A percentile compares a stretch with the other conserved stretches of the same genome.
Conservation (phyloP, 2,329 filamentous ascomycete species). For the Neoarthrinium moseri region DNA sequence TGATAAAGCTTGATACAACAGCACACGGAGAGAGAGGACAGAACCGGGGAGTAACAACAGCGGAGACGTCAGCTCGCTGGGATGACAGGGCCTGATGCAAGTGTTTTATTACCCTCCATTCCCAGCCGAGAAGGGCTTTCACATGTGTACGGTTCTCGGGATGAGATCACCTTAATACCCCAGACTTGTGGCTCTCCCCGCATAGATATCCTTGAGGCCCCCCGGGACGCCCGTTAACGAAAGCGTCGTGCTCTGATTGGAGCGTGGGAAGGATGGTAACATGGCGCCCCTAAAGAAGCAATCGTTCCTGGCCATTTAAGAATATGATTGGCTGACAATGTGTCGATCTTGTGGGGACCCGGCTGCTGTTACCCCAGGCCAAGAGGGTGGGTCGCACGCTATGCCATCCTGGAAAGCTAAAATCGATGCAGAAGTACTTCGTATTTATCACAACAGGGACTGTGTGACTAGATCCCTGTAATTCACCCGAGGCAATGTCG, state of each 20-base stretch:
- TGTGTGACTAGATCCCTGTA: no score
- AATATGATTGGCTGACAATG: not conserved
- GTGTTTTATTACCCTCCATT: not conserved
- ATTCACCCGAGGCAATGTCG: no score
- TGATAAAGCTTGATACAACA: not conserved
- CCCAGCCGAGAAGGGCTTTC: not conserved
- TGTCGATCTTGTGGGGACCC: not conserved
- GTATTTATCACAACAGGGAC: no score
- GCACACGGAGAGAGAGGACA: not conserved
- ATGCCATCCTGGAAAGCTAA: no score
- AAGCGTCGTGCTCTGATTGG: not conserved
- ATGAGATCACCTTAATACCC: slow-evolving; percentile 1
- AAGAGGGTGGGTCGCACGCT: not conserved
- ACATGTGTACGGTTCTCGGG: not conserved
- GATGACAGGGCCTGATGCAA: not conserved
- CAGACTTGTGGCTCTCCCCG: not conserved
- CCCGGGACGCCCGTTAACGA: not conserved
- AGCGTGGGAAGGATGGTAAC: not conserved
- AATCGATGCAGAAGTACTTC: no score
- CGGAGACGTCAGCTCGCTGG: not conserved
- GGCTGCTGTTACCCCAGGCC: slow-evolving; percentile 2
- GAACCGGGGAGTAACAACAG: not conserved
- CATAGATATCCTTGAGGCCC: not conserved
- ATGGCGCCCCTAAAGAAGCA: not conserved
- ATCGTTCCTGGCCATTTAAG: not conserved